phyloP scores from a whole-genome alignment of 208 protist species.

The Polymyxa betae region DNA sequence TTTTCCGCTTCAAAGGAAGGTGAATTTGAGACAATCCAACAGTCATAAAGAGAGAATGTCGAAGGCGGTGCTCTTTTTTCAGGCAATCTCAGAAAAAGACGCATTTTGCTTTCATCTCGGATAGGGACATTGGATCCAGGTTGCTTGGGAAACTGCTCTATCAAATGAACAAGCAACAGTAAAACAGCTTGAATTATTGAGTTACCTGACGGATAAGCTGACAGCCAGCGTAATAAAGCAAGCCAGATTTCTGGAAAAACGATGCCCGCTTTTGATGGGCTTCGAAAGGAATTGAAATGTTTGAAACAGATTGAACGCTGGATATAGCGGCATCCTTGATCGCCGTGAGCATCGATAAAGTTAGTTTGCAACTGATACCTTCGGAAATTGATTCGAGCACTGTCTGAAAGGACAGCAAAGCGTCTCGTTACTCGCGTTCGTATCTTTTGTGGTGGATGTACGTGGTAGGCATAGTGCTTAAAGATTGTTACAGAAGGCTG shows the following conservation, averaged over 20 bases:
- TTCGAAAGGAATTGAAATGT: no score
- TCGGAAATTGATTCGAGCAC: neutral
- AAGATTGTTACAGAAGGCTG: neutral
- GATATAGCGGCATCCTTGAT: no score
- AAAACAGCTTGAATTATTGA: neutral
- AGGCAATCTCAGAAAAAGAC: neutral
- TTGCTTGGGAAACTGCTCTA: no score
- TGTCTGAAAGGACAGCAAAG: neutral
- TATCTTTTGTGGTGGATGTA: no score
- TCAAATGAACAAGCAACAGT: neutral
- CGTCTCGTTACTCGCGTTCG: neutral
- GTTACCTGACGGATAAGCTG: neutral
- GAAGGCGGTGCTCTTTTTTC: neutral
- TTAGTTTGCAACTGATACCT: neutral
- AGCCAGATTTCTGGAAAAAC: no score
- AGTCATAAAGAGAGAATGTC: constrained; percentile 28
- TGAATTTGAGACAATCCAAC: constrained; percentile 50
- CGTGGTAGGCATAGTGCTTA: constrained; percentile 31
- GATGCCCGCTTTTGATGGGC: no score
- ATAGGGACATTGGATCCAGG: neutral
- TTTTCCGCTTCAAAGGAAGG: neutral
- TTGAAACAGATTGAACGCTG: no score
- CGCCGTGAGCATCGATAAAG: neutral
- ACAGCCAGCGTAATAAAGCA: neutral
- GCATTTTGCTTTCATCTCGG: neutral